These are phyloP conservation scores for Linnemannia elongata DNA, from an alignment of 192 early-diverging fungal species.

Conservation along the genomic window DNA sequence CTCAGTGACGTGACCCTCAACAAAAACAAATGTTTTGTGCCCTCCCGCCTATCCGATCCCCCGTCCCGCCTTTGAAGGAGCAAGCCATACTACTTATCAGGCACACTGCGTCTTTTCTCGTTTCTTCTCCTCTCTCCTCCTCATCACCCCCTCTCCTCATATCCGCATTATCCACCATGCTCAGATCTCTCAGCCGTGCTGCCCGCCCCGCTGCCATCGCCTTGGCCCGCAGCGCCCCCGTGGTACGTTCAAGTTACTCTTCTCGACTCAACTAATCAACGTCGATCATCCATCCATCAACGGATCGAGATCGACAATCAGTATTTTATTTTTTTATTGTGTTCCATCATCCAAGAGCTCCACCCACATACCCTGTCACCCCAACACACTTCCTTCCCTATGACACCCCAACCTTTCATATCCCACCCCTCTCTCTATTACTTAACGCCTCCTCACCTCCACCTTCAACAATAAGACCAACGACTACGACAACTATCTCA, in stretches of 20 bases:
- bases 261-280: neutral
- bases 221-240: slow-evolving; percentile 62
- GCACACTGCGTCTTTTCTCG: neutral
- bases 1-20: neutral
- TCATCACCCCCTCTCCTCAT: slow-evolving; percentile 26
- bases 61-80: neutral
- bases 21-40: neutral
- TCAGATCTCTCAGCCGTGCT: slow-evolving; percentile 66
- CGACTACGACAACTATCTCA: neutral
- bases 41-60: too few relatives aligned
- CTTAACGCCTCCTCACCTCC: neutral
- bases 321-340: neutral
- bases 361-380: neutral
- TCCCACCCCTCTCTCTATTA: neutral
- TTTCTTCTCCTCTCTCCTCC: slow-evolving; percentile 14
- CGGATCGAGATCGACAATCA: neutral
- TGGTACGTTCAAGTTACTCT: slow-evolving; percentile 54
- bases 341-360: neutral
- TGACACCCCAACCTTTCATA: slow-evolving; percentile 1
- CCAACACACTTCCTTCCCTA: neutral
- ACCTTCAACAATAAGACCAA: neutral
- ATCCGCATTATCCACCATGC: slow-evolving; percentile 59
- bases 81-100: neutral
- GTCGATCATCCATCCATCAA: neutral
- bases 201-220: slow-evolving; percentile 61